Percentiles rank a stretch among this genome's conserved stretches.
Conservation (phyloP, 2,329 filamentous ascomycete species). For the Bretziella fagacearum region DNA sequence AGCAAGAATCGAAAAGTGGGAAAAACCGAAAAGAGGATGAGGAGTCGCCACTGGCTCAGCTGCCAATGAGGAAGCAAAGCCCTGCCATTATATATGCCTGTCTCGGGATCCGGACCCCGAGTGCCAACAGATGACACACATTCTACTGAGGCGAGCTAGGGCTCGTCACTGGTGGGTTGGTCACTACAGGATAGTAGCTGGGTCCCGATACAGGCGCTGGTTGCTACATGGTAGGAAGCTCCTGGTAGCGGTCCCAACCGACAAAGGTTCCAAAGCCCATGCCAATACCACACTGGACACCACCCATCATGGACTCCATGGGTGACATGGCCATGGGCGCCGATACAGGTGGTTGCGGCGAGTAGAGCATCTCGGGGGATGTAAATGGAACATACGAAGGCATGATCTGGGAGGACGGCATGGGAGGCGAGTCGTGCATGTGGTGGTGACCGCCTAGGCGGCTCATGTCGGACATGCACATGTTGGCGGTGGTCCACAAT, state of each 20-base stretch:
- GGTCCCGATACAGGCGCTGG: conserved; percentile 31
- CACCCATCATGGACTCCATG: conserved; percentile 65
- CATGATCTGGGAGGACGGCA: conserved; percentile 19
- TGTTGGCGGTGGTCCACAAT: conserved; percentile 20
- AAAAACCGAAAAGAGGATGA: conserved; percentile 3
- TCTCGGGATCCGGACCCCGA: not conserved
- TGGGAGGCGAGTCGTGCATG: conserved; percentile 49
- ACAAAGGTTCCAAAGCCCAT: conserved; percentile 16
- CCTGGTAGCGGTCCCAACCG: conserved; percentile 72
- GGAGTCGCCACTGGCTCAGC: not conserved
- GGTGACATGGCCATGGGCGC: conserved; percentile 62
- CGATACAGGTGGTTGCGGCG: conserved; percentile 55
- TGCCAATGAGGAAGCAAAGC: too few species aligned
- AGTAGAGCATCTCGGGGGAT: conserved; percentile 61
- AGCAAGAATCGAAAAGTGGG: not conserved
- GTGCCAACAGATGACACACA: too few species aligned
- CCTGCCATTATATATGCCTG: not conserved
- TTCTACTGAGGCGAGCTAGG: too few species aligned
- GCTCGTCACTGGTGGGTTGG: conserved; percentile 23
- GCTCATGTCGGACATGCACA: conserved; percentile 51
- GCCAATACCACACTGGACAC: conserved; percentile 61
- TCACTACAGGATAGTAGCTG: conserved; percentile 29
- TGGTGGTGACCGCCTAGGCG: too few species aligned
- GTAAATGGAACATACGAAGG: conserved; percentile 38
- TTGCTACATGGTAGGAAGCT: conserved; percentile 75